Percentiles rank a stretch among this genome's conserved stretches.
phyloP scores from a whole-genome alignment of 129 eudicot species.

The carrot (Daucus carota) region DH1_v3.0 NC_030384.2:46138001-46138500 shows the following conservation, averaged over 20 bases:
- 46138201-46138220: neutral
- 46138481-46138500: conserved; percentile 47
- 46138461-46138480: conserved; percentile 22
- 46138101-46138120: conserved; percentile 49
- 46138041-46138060: conserved; percentile 64
- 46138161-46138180: conserved; percentile 49
- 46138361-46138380: conserved; percentile 38
- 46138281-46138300: conserved; percentile 6
- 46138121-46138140: conserved; percentile 52
- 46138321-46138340: conserved; percentile 17
- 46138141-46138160: conserved; percentile 47
- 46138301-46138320: conserved; percentile 34
- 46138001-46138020: conserved; percentile 53
- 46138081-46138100: conserved; percentile 47
- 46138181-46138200: conserved; percentile 30
- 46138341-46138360: conserved; percentile 42
- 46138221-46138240: conserved; percentile 6
- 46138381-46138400: neutral
- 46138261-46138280: neutral
- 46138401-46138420: neutral
- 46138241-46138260: neutral
- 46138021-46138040: conserved; percentile 66
- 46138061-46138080: conserved; percentile 55
- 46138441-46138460: conserved; percentile 32
- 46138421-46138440: conserved; percentile 27